A percentile compares a stretch with the other conserved stretches of the same genome.
These are phyloP conservation scores for Agrostemma githago DNA, from an alignment of 148 eudicot species.

Conservation along the genomic window DNA sequence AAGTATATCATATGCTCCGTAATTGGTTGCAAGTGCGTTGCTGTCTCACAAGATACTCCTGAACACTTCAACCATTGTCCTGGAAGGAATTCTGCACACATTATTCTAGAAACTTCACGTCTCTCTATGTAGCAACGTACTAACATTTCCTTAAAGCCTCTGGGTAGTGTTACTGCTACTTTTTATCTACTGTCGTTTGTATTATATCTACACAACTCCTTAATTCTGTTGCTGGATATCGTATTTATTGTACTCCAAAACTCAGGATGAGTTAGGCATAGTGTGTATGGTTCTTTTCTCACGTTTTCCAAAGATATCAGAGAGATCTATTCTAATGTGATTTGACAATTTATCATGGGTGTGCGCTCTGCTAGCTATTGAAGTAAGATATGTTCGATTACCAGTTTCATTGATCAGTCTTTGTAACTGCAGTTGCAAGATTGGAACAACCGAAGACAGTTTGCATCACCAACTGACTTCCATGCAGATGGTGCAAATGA, in stretches of 20 bases:
- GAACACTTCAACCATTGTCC: neutral
- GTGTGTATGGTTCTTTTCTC: neutral
- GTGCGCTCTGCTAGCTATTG: neutral
- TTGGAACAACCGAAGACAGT: conserved; percentile 95
- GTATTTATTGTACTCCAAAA: neutral
- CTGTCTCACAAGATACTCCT: neutral
- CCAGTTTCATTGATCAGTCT: conserved; percentile 16
- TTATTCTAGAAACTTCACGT: neutral
- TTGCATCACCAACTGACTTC: conserved; percentile 74
- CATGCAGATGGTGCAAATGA: conserved; percentile 97
- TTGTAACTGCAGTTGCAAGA: conserved; percentile 71
- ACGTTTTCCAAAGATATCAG: neutral
- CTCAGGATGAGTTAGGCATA: neutral
- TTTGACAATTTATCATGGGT: neutral
- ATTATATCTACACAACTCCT: neutral
- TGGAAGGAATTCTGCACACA: neutral
- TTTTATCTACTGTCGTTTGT: neutral
- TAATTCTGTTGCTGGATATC: neutral
- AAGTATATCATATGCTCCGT: neutral
- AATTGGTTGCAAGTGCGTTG: neutral
- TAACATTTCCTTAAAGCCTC: neutral
- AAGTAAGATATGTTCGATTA: neutral
- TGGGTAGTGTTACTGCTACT: neutral
- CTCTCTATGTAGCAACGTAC: neutral
- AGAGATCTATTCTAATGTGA: conserved; percentile 1